These are phyloP conservation scores for Asterophora lycoperdoides DNA, from an alignment of 768 basidiomycete species.

Conservation along the genomic window DNA sequence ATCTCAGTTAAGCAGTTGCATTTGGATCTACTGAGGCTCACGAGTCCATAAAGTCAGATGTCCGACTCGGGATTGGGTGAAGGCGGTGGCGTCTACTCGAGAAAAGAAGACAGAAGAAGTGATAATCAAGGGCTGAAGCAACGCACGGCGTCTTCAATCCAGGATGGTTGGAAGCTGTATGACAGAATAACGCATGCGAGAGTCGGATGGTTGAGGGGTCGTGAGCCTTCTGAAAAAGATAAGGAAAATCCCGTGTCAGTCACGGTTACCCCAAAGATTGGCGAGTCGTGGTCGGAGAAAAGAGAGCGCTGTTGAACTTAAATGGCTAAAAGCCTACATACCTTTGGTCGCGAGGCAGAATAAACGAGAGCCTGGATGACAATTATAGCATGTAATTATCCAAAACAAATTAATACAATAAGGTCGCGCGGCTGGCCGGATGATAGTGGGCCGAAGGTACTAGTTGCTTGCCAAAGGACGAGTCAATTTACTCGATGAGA, in stretches of 20 bases:
- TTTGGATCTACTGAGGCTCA: too few species aligned
- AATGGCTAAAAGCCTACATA: background rate
- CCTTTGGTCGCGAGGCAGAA: background rate
- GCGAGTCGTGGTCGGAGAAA: background rate
- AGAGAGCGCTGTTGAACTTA: background rate
- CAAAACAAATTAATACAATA: background rate
- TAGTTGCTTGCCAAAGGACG: background rate
- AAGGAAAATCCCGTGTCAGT: background rate
- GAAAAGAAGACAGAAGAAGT: background rate
- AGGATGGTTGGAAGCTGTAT: background rate
- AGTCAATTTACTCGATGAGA: constrained; percentile 6
- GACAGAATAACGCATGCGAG: too few species aligned
- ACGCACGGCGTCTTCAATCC: background rate
- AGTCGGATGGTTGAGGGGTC: background rate
- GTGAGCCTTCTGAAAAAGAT: background rate
- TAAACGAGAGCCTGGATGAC: background rate
- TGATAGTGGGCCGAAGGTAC: background rate
- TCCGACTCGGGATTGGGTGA: too few species aligned
- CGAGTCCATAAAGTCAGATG: too few species aligned
- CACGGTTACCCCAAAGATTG: background rate
- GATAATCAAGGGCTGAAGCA: background rate
- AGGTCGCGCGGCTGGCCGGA: background rate
- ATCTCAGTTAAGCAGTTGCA: too few species aligned
- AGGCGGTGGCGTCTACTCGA: too few species aligned
- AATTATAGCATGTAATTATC: background rate